Evolutionary conservation across 805 yeast genomes (phyloP), one percentile per base, ranked within the genome.

Genomic region (Kodamaea neixiangensis): DNA sequence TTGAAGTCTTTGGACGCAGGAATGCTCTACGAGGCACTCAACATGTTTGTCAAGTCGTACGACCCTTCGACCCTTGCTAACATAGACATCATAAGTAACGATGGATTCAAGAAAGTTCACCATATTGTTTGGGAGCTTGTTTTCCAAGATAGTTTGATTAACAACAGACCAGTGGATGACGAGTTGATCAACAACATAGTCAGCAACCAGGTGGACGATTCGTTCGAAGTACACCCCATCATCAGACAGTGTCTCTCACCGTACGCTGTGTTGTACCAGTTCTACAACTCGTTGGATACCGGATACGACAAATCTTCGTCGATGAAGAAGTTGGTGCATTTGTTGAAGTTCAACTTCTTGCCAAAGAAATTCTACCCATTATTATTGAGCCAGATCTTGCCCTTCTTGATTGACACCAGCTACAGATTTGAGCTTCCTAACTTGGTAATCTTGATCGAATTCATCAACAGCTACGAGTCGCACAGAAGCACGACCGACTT

Each of bases 191-290:
- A 79, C 54, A 73, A 81, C 34, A 69, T 81, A 20, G 78, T 81
- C 10, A 53, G 58, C 17, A 64, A 66, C 40, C 58, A 66, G 17
- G 73, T 70, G 18, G 73, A 69, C 34, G 62, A 65, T 10, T 62
- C 69, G 6, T 54, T 66, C 40, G 62, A 67, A 15, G 69, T 80
- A 11, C 76, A 82, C 38, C 83, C 89, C 13, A 73, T 82, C 1
- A 74, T 87, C 59, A 78, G 83, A 56, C 92, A 87, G 63, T 78
- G 87, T 20, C 63, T 87, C 46, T 70, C 93, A 4, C 94, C 94
- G 43, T 83, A 86, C 62, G 90, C 86, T 1, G 80, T 85, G 0
- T 69, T 87, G 19, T 72, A 73, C 52, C 77, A 77, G 53, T 82
- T 79, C 58, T 77, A 77, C 61, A 66, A 67, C 14, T 62, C 67